Evolutionary conservation across 1,284 basidiomycete genomes (phyloP).

Genomic region (Pseudozyma flocculosa): DNA sequence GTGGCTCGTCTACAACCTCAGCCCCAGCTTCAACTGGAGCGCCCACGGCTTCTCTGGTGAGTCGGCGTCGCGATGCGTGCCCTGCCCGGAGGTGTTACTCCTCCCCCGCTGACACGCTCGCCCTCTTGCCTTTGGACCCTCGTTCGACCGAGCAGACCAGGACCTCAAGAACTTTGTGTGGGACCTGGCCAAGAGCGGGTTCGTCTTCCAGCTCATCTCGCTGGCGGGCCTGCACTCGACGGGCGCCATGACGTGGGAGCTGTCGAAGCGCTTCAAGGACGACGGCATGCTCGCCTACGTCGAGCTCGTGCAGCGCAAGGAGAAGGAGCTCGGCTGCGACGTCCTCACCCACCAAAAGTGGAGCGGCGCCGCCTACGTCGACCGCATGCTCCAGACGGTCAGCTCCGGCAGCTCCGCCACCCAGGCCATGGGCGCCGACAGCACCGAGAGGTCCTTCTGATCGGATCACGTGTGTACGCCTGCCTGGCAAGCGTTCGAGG

Average conservation of each 20-base stretch:
- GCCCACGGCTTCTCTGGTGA: slow-evolving; percentile 75
- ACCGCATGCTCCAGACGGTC: slow-evolving; percentile 54
- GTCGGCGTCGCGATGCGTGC: too few relatives aligned
- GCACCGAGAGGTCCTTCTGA: slow-evolving; percentile 45
- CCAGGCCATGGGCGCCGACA: slow-evolving; percentile 49
- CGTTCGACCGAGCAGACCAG: neutral
- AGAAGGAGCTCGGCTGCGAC: slow-evolving; percentile 55
- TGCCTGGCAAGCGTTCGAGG: too few relatives aligned
- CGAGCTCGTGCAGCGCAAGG: slow-evolving; percentile 52
- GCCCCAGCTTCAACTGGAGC: slow-evolving; percentile 90
- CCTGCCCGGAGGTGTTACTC: too few relatives aligned
- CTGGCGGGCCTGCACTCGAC: slow-evolving; percentile 55
- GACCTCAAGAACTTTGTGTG: slow-evolving; percentile 57
- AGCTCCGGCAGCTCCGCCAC: slow-evolving; percentile 51
- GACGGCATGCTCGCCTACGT: slow-evolving; percentile 58
- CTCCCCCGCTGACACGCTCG: too few relatives aligned
- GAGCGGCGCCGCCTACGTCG: slow-evolving; percentile 54
- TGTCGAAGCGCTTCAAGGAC: slow-evolving; percentile 66
- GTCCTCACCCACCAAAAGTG: slow-evolving; percentile 57
- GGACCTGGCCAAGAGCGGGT: slow-evolving; percentile 53
- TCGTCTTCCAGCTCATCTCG: slow-evolving; percentile 58
- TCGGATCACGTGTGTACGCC: too few relatives aligned
- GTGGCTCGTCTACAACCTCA: slow-evolving; percentile 89
- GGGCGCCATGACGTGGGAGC: slow-evolving; percentile 50
- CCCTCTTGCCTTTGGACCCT: neutral